Conservation (phyloP, 768 basidiomycete genomes). For the Candolleomyces eurysporus region DNA sequence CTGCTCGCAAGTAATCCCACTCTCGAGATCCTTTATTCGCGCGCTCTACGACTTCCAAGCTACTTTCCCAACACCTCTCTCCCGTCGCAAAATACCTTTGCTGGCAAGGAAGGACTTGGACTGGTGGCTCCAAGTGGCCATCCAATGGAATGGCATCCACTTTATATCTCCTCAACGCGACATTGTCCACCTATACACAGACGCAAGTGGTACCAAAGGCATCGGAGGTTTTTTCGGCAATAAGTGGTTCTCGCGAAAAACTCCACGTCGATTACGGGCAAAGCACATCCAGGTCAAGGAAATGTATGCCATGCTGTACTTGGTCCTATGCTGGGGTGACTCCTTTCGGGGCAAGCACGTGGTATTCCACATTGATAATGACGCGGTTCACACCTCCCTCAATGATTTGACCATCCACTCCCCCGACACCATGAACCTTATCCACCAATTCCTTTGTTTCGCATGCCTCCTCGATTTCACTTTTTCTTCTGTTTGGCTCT, state of each 20-base stretch:
- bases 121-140: slow-evolving; percentile 29
- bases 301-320: slow-evolving; percentile 27
- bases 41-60: slow-evolving; percentile 26
- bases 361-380: slow-evolving; percentile 27
- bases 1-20: slow-evolving; percentile 30
- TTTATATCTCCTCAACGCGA: slow-evolving; percentile 11
- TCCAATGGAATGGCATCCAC: slow-evolving; percentile 29
- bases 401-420: neutral
- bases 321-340: slow-evolving; percentile 27
- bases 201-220: slow-evolving; percentile 31
- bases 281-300: slow-evolving; percentile 34
- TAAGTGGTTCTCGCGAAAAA: slow-evolving; percentile 22
- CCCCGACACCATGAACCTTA: slow-evolving; percentile 9
- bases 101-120: slow-evolving; percentile 17
- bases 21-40: slow-evolving; percentile 24
- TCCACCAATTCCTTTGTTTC: slow-evolving; percentile 15
- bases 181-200: slow-evolving; percentile 21
- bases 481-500: slow-evolving; percentile 22
- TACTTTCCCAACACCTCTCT: slow-evolving; percentile 19
- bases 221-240: slow-evolving; percentile 21
- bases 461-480: slow-evolving; percentile 18
- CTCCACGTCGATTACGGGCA: slow-evolving; percentile 19
- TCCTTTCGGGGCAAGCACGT: slow-evolving; percentile 21
- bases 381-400: slow-evolving; percentile 19
- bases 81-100: slow-evolving; percentile 20